Evolutionary conservation across 1,139 yeast species (phyloP), one percentile per base, ranked within the genome.

Genomic region (Yarrowia galli): DNA sequence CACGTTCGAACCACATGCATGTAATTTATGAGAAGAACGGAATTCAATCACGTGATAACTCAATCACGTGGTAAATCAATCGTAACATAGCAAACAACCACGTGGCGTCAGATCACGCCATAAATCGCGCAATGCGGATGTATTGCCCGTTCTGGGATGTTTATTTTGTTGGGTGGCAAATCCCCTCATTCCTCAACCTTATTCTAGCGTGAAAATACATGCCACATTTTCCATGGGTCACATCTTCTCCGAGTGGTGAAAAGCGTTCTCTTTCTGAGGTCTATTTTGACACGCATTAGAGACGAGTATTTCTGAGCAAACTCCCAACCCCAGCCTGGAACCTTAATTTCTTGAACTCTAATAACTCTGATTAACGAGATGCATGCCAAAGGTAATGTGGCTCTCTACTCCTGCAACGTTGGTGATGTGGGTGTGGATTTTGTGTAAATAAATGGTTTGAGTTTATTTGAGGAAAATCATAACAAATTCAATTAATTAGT

Each of bases 241-340:
- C 16, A 36, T 16, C 20, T 22, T 9, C 60, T 53, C 45, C 20
- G 60, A 36, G 32, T 53, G 60, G 9, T 22, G 35, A 53, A 53
- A n/a, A 36, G 60, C 32, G 60, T 53, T 53, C 38, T 53, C 60
- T 53, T 53, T 53, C 16, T 53, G 32, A 16, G 28, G 42, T 35
- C 35, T 20, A 5, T 22, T 36, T 20, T 36, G 43, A 38, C 60
- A 38, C 45, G 32, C 60, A 16, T 9, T 22, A 20, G 9, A 22
- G 43, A n/a, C 35, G 36, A 23, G 60, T 53, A 53, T 53, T 53
- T 53, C 60, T 51, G 60, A n/a, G 42, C 60, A 53, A 51, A 35
- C 58, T 36, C 58, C 58, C 40, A 51, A 51, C 58, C 58, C 42
- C 42, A 51, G 15, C n/a, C 32, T 35, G 13, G 0, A 36, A 20